These are phyloP conservation scores for Naematelia aurantialba DNA, from an alignment of 768 basidiomycete species.

Conservation along the genomic window DNA sequence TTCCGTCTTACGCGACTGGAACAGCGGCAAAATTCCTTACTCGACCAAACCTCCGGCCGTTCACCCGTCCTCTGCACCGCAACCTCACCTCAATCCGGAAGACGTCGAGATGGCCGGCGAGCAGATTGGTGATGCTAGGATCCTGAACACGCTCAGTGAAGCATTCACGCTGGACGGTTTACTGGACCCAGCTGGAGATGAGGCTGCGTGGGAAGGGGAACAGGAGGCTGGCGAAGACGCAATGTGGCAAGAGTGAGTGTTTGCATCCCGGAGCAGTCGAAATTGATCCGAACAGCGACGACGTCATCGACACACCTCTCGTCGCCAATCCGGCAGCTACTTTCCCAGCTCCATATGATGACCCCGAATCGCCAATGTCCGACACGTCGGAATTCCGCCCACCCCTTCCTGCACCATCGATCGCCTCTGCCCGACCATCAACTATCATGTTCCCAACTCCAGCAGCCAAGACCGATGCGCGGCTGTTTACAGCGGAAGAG, in stretches of 20 bases:
- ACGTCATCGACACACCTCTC: background rate
- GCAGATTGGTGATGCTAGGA: constrained; percentile 73
- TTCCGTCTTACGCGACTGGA: constrained; percentile 85
- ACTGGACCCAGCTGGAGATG: constrained; percentile 74
- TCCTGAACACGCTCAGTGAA: constrained; percentile 65
- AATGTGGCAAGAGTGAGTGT: constrained; percentile 31
- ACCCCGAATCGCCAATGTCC: background rate
- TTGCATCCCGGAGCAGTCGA: background rate
- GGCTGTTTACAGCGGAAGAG: constrained; percentile 46
- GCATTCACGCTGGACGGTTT: constrained; percentile 79
- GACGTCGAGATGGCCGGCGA: constrained; percentile 68
- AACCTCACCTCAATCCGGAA: constrained; percentile 35
- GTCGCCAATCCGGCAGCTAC: background rate
- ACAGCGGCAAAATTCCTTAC: constrained; percentile 90
- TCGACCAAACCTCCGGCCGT: constrained; percentile 72
- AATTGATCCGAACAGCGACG: constrained; percentile 1
- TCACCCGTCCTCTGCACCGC: constrained; percentile 72
- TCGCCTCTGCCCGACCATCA: background rate
- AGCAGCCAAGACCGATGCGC: constrained; percentile 7
- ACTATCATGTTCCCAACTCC: constrained; percentile 1
- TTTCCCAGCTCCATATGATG: background rate
- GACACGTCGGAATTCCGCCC: background rate
- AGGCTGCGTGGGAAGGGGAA: constrained; percentile 62
- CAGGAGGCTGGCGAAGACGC: constrained; percentile 45
- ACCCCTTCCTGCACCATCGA: background rate